Conservation (phyloP, 257 asterid species). For the Solanum gracilifrons region DNA sequence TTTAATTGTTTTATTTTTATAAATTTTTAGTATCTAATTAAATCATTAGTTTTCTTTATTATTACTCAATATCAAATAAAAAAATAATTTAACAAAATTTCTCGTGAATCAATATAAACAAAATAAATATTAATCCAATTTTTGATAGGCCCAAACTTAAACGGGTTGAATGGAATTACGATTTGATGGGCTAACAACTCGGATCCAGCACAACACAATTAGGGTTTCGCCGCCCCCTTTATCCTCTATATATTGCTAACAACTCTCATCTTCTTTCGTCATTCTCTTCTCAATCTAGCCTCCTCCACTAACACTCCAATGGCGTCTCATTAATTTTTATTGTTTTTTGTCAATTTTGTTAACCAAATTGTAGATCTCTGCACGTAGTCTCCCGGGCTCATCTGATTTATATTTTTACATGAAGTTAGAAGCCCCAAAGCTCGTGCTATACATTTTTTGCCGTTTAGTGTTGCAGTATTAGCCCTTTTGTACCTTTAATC, state of each 20-base stretch:
- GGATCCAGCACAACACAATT: neutral
- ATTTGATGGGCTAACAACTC: neutral
- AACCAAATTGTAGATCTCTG: neutral
- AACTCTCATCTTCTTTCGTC: neutral
- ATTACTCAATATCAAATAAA: too few species aligned
- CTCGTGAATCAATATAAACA: too few species aligned
- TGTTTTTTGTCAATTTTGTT: neutral
- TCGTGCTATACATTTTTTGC: neutral
- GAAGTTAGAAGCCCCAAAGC: conserved; percentile 7
- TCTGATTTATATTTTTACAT: neutral
- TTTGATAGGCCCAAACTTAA: neutral
- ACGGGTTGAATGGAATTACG: neutral
- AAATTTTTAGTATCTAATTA: too few species aligned
- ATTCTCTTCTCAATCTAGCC: neutral
- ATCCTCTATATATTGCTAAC: neutral
- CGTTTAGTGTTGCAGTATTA: conserved; percentile 3
- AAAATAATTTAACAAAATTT: too few species aligned
- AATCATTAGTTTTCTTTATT: neutral
- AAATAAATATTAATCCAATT: too few species aligned
- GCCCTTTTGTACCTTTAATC: neutral
- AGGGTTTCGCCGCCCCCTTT: neutral
- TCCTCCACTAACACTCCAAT: neutral
- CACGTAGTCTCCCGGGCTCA: conserved; percentile 8
- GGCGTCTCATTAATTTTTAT: neutral
- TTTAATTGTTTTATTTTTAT: too few species aligned